Percentiles rank a stretch among this genome's conserved stretches.
Evolutionary conservation across 768 basidiomycete species (phyloP).

Genomic region (Crassisporium funariophilum): DNA sequence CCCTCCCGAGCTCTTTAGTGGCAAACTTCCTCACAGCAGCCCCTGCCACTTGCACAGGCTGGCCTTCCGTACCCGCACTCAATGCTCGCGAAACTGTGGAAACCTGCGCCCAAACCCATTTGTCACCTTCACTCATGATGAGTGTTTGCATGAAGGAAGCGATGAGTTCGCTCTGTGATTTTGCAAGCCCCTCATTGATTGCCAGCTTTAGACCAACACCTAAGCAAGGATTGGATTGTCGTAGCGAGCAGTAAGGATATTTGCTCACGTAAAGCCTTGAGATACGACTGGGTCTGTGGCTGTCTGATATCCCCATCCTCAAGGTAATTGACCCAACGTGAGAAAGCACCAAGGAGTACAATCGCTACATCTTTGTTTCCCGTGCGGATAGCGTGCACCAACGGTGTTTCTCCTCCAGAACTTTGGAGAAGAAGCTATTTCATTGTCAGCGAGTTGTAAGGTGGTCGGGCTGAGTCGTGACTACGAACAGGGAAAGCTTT

Average conservation of each 20-base stretch:
- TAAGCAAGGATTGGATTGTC: constrained; percentile 19
- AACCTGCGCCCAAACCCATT: constrained; percentile 79
- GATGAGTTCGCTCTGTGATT: constrained; percentile 80
- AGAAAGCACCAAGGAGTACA: constrained; percentile 85
- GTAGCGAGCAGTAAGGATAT: background rate
- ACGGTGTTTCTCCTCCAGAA: constrained; percentile 82
- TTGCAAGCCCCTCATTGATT: constrained; percentile 84
- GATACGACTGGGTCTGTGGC: constrained; percentile 64
- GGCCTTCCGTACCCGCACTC: constrained; percentile 62
- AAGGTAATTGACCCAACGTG: constrained; percentile 87
- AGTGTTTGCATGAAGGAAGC: constrained; percentile 94
- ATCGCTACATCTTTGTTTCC: constrained; percentile 87
- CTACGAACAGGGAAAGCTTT: constrained; percentile 72
- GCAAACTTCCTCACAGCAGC: constrained; percentile 84
- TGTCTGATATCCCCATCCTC: constrained; percentile 77
- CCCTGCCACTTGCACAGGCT: constrained; percentile 77
- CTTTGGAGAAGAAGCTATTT: constrained; percentile 79
- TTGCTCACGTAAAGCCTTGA: constrained; percentile 77
- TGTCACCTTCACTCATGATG: constrained; percentile 95
- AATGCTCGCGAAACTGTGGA: constrained; percentile 71
- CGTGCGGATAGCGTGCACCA: constrained; percentile 88
- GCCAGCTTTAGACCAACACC: constrained; percentile 89
- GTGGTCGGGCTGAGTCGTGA: background rate
- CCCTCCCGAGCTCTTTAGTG: constrained; percentile 81
- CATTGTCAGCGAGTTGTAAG: background rate